Base-by-base conservation (phyloP, 148 eudicot species). In the Rhododendron ovatum region DNA sequence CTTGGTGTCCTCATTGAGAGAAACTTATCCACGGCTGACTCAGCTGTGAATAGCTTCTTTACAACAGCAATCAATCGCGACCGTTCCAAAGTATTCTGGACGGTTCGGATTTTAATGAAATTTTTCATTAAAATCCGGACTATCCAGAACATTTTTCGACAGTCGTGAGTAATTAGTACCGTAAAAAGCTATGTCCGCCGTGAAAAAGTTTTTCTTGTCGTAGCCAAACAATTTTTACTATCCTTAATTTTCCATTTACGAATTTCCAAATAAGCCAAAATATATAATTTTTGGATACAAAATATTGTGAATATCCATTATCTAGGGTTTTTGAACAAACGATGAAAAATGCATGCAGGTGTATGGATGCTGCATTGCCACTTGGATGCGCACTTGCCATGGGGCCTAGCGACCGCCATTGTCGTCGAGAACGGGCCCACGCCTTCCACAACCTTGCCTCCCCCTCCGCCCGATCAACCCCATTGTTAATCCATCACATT, bases 351-450 rank as follows among this genome's bases (percentile, higher is more conserved):
- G 14, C 51, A 78, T 78, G 2, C 69, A 78, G 86, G 82, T 24
- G 92, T 69, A 39, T 92, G 94, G 94, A 47, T 89, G 39, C 65
- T 92, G 84, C 91, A 92, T 74, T 92, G 92, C 82, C 94, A 91
- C 83, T 53, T 90, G 39, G 94, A 92, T 53, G 88, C 84, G 20
- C 94, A 92, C 57, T 81, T 88, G 41, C 86, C 89, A 8, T 90
- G 90, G 91, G 94, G 94, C 39, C 80, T 90, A n/a, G 88, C 86
- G 2, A 86, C 77, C 10, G 91, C 83, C 7, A 89, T 92, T 48
- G 37, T 89, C 17, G 91, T 92, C 28, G 90, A 89, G 45, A 63
- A 91, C 12, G 94, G 94, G n/a, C 89, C 83, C 1, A 87, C 90
- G 13, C 88, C 85, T 1, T 81, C 88, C 20, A 15, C 89, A 3